Evolutionary conservation across 1,284 basidiomycete genomes (phyloP), one percentile per base, ranked within the genome.

Genomic region (Cutaneotrichosporon dermatis): DNA sequence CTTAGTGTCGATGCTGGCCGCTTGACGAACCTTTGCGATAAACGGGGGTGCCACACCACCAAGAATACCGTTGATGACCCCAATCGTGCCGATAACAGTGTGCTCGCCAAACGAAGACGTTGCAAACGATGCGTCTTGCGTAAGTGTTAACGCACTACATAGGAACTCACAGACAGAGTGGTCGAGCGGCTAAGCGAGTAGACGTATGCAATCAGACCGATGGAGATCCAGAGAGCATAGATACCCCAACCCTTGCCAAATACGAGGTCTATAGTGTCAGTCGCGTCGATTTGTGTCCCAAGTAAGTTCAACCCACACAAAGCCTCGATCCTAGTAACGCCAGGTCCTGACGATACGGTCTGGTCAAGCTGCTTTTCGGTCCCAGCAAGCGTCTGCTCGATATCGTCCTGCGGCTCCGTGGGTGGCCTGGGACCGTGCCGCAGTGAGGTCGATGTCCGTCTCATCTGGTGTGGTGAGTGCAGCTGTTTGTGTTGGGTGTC

Each of bases 31-130:
- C 63, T 75, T 76, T 46, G 70, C 73, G 53, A 76, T 69, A 65
- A 78, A 74, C 6, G 75, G 75, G 50, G 69, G 67, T 15, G 67
- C 66, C 3, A 75, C 73, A 48, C 70, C 72, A 13, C 65, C 62
- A 48, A 74, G 67, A 56, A 76, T 68, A 36, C 57, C 55, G 45
- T 61, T 72, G 56, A 73, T 66, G 43, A 71, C 68, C 12, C 53
- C 55, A 58, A 76, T 74, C 3, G 73, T 73, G 36, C 69, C 67
- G 48, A 74, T 56, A 42, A 73, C 49, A 5, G 74, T 66, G 58
- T 76, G 74, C 51, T 66, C 60, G 4, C 67, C 66, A 52, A 66
- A 76, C 4, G 69, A 60, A 16, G 70, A 72, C 6, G 73, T 74
- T n/a, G 73, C 72, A 45, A 74, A 73, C 6, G 66, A 58, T 6